phyloP scores from a whole-genome alignment of 2,329 filamentous ascomycete genomes.

The Bipolaris sorokiniana region DNA sequence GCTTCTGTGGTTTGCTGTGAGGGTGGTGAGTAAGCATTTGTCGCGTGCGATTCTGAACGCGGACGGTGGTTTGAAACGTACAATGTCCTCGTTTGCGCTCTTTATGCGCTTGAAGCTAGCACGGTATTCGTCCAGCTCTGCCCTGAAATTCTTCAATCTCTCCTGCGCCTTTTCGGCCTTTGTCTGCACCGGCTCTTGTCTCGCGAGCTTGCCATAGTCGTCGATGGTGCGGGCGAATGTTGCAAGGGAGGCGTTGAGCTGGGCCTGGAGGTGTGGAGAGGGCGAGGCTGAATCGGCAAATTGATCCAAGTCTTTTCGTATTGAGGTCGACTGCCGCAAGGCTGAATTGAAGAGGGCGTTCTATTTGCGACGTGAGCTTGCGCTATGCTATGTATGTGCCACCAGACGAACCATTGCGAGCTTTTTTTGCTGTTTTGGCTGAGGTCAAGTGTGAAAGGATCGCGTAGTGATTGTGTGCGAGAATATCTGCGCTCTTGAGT shows the following conservation, averaged over 20 bases:
- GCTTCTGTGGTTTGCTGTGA: conserved; percentile 66
- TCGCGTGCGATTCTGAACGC: not conserved
- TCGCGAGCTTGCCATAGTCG: conserved; percentile 84
- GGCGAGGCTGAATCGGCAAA: conserved; percentile 66
- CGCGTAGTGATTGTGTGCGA: not conserved
- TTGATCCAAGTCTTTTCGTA: conserved; percentile 76
- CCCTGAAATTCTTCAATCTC: conserved; percentile 82
- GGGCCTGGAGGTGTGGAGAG: conserved; percentile 66
- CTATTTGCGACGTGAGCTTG: conserved; percentile 52
- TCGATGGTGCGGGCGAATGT: conserved; percentile 89
- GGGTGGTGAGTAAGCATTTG: conserved; percentile 11
- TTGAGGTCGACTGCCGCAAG: conserved; percentile 80
- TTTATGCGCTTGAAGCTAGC: conserved; percentile 79
- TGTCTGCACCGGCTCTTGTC: conserved; percentile 85
- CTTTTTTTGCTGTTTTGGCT: not conserved
- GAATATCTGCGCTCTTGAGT: not conserved
- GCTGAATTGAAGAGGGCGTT: conserved; percentile 87
- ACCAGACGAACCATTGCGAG: conserved; percentile 29
- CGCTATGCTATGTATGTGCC: not conserved
- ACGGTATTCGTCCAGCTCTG: conserved; percentile 81
- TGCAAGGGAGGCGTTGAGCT: conserved; percentile 62
- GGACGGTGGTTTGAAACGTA: conserved; percentile 42
- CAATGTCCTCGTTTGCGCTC: conserved; percentile 74
- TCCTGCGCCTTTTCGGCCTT: conserved; percentile 92
- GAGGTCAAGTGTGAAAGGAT: not conserved